Conservation (phyloP, 768 basidiomycete species). For the Leccinum ochraceum region DNA sequence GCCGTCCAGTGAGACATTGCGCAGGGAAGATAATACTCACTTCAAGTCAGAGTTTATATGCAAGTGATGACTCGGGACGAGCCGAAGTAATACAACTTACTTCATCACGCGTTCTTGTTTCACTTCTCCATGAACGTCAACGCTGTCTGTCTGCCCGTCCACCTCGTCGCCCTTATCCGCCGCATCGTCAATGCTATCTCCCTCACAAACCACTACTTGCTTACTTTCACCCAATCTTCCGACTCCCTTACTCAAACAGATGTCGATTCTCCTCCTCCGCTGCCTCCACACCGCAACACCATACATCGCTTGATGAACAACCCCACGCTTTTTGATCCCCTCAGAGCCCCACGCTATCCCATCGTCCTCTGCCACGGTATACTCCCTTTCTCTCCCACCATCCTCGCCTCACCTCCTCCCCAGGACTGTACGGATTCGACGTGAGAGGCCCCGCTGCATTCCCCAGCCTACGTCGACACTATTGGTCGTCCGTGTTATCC, state of each 20-base stretch:
- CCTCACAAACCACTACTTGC: conserved; percentile 52
- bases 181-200: conserved; percentile 70
- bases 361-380: conserved; percentile 95
- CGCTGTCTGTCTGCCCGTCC: conserved; percentile 50
- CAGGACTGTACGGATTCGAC: conserved; percentile 95
- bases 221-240: neutral
- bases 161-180: conserved; percentile 60
- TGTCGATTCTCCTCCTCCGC: conserved; percentile 17
- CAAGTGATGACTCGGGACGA: too few species aligned
- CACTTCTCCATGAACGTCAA: conserved; percentile 35
- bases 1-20: neutral
- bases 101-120: too few species aligned
- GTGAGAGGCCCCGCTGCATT: conserved; percentile 81
- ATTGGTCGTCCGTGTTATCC: conserved; percentile 88
- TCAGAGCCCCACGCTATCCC: conserved; percentile 81
- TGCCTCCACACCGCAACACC: conserved; percentile 38
- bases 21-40: neutral
- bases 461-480: conserved; percentile 84
- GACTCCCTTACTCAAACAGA: neutral
- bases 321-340: conserved; percentile 76
- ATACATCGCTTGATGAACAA: conserved; percentile 74
- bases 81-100: too few species aligned
- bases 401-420: conserved; percentile 4
- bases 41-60: neutral
- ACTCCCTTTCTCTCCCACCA: neutral